Percentiles rank a stretch among this genome's conserved stretches.
phyloP scores from a whole-genome alignment of 495 filamentous ascomycete species.

The Chaetomium tenue region DNA sequence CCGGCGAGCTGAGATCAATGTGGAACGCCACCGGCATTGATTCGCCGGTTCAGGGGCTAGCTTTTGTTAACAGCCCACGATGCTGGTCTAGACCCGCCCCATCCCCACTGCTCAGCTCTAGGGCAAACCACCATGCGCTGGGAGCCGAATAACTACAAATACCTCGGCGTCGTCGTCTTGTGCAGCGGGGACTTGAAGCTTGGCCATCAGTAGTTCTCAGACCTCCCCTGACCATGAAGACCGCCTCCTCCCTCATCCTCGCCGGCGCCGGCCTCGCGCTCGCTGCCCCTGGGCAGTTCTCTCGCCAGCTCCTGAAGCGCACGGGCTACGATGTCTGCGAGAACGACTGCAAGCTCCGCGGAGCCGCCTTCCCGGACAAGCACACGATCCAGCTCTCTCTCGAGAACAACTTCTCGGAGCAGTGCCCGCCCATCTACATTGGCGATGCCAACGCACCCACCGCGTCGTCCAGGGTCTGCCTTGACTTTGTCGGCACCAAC shows the following conservation, averaged over 20 bases:
- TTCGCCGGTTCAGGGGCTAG: not conserved
- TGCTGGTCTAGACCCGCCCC: not conserved
- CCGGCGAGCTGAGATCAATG: not conserved
- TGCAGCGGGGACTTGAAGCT: too few relatives aligned
- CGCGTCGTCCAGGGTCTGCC: conserved; percentile 15
- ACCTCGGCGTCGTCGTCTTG: not conserved
- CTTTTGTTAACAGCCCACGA: not conserved
- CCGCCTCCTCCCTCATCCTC: conserved; percentile 1
- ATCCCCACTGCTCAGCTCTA: not conserved
- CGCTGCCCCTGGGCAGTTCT: not conserved
- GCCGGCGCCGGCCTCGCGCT: conserved; percentile 12
- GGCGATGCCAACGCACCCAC: conserved; percentile 9
- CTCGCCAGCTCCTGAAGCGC: conserved; percentile 2
- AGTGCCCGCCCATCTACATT: conserved; percentile 19
- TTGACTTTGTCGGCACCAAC: conserved; percentile 16
- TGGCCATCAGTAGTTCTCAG: not conserved
- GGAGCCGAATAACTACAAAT: not conserved
- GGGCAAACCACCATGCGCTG: too few relatives aligned
- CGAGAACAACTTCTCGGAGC: conserved; percentile 19
- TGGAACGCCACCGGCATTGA: not conserved
- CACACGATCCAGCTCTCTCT: conserved; percentile 17
- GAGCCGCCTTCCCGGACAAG: conserved; percentile 19
- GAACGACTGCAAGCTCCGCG: conserved; percentile 19
- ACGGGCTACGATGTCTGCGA: conserved; percentile 19
- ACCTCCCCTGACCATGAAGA: conserved; percentile 1